Evolutionary conservation across 257 asterid species (phyloP).

Genomic region (Cinchona pubescens): DNA sequence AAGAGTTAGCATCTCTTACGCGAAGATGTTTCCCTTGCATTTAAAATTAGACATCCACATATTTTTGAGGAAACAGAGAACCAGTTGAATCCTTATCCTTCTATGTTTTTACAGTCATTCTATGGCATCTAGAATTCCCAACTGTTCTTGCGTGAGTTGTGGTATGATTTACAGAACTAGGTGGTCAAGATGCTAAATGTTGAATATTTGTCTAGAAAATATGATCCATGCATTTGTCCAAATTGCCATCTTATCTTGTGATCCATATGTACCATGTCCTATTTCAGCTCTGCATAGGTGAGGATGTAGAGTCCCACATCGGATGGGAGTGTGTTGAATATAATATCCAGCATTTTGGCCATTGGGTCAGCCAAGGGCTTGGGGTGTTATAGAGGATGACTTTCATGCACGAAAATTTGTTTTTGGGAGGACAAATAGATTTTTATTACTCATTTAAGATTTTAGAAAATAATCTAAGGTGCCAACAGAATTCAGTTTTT

Average conservation of each 20-base stretch:
- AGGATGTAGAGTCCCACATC: too few relatives aligned
- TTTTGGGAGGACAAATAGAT: not conserved
- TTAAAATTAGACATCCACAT: not conserved
- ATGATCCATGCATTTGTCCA: not conserved
- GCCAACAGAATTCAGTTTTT: not conserved
- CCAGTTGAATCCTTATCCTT: not conserved
- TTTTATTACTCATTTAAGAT: not conserved
- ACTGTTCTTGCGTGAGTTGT: not conserved
- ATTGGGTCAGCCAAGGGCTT: too few relatives aligned
- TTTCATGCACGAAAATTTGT: not conserved
- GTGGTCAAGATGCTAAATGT: not conserved
- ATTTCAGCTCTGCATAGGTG: not conserved
- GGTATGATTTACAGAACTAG: not conserved
- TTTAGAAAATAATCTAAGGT: not conserved
- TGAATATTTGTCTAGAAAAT: not conserved
- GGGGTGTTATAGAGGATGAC: too few relatives aligned
- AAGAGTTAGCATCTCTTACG: not conserved
- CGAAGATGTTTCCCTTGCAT: not conserved
- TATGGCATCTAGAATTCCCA: not conserved
- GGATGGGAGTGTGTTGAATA: too few relatives aligned
- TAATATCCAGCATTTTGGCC: too few relatives aligned
- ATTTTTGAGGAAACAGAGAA: not conserved
- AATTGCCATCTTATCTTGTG: not conserved
- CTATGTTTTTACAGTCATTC: not conserved
- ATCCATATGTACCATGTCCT: not conserved